phyloP scores from a whole-genome alignment of 192 early-diverging fungal genomes.

The Coemansia sp. region DNA sequence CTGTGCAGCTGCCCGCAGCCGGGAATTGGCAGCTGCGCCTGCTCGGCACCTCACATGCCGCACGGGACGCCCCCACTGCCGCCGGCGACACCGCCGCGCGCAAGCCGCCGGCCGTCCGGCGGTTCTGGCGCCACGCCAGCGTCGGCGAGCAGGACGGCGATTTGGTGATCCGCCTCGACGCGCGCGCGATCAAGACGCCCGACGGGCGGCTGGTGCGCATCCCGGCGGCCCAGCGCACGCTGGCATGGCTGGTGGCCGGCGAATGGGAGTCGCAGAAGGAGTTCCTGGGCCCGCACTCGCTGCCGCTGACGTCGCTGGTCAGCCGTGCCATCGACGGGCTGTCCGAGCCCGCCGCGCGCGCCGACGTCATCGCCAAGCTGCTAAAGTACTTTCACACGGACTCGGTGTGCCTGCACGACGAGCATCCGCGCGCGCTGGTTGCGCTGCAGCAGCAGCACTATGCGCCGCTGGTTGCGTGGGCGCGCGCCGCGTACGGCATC shows the following conservation, averaged over 20 bases:
- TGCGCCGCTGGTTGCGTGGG: constrained; percentile 76
- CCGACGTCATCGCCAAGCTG: constrained; percentile 69
- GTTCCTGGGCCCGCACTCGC: constrained; percentile 74
- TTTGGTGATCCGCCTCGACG: constrained; percentile 65
- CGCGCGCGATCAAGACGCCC: constrained; percentile 79
- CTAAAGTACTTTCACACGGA: constrained; percentile 85
- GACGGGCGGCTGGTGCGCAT: constrained; percentile 65
- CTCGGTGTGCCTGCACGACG: constrained; percentile 80
- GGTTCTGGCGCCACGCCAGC: constrained; percentile 40
- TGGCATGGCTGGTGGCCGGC: constrained; percentile 80
- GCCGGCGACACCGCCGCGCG: background rate
- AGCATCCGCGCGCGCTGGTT: constrained; percentile 74
- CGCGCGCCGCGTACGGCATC: constrained; percentile 59
- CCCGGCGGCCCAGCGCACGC: constrained; percentile 48
- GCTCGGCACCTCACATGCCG: background rate
- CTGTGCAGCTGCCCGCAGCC: background rate
- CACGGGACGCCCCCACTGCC: background rate
- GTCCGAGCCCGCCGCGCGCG: constrained; percentile 54
- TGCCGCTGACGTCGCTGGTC: constrained; percentile 91
- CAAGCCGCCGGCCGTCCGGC: constrained; percentile 35
- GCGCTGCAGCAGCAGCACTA: constrained; percentile 75
- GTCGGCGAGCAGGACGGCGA: constrained; percentile 46
- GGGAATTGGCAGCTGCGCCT: background rate
- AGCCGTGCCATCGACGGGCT: constrained; percentile 78
- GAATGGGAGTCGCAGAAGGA: constrained; percentile 92